phyloP scores from a whole-genome alignment of 208 protist species.

The Sergeia podlipaevii region DNA sequence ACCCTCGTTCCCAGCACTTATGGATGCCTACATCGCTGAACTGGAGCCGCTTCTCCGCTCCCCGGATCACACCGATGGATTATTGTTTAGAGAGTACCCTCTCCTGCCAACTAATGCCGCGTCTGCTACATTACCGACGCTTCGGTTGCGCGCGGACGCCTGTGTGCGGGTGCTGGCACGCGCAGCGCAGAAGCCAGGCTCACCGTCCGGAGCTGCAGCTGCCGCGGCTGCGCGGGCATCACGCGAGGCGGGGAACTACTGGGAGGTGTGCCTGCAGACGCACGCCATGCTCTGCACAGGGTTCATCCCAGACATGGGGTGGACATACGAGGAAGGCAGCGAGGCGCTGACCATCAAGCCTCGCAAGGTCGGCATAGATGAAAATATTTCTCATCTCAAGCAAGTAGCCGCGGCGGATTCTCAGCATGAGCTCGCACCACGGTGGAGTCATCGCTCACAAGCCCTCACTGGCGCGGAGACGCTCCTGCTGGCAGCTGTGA shows the following conservation, averaged over 20 bases:
- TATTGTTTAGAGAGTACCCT: constrained; percentile 30
- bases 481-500: constrained; percentile 50
- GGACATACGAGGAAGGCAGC: constrained; percentile 16
- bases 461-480: constrained; percentile 47
- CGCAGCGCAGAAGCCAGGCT: constrained; percentile 18
- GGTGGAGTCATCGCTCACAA: constrained; percentile 31
- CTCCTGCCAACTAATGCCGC: background rate
- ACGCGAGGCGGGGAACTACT: constrained; percentile 46
- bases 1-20: constrained; percentile 41
- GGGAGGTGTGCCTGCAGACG: constrained; percentile 59
- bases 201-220: constrained; percentile 4
- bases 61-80: constrained; percentile 5
- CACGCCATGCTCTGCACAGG: constrained; percentile 56
- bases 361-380: constrained; percentile 35
- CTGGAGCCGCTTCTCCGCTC: background rate
- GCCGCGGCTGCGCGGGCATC: constrained; percentile 1
- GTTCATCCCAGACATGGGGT: constrained; percentile 44
- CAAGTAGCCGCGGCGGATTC: constrained; percentile 12
- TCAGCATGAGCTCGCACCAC: constrained; percentile 11
- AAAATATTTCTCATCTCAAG: constrained; percentile 46
- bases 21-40: constrained; percentile 50
- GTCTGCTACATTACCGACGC: constrained; percentile 1
- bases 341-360: constrained; percentile 39
- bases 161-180: constrained; percentile 40
- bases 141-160: constrained; percentile 31